These are phyloP conservation scores for Schizothecium vesticola DNA, from an alignment of 495 filamentous ascomycete genomes.

Conservation along the genomic window DNA sequence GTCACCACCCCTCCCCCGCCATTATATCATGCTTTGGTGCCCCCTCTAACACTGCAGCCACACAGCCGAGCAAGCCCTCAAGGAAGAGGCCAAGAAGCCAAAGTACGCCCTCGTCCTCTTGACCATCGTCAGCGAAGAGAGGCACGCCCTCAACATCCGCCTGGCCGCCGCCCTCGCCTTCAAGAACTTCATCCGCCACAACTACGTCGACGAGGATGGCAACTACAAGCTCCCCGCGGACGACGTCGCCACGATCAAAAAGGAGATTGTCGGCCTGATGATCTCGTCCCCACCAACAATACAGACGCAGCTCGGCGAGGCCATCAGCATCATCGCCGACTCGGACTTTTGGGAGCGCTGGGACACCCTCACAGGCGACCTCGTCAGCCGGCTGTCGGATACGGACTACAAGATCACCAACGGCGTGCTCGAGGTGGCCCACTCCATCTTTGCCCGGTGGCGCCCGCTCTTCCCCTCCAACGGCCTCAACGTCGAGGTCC, in stretches of 20 bases:
- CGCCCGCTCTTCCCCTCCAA: constrained; percentile 87
- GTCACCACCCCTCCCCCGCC: not conserved
- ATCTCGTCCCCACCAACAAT: constrained; percentile 80
- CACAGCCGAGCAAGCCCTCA: constrained; percentile 74
- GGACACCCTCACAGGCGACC: constrained; percentile 84
- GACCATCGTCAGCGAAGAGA: constrained; percentile 72
- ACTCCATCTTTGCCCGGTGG: constrained; percentile 97
- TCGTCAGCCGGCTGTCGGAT: constrained; percentile 77
- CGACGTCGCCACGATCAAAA: constrained; percentile 86
- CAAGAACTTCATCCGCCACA: constrained; percentile 94
- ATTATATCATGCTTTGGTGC: not conserved
- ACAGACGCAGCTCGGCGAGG: constrained; percentile 90
- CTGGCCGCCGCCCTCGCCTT: constrained; percentile 92
- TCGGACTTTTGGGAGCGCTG: constrained; percentile 95
- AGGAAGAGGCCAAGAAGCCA: constrained; percentile 68
- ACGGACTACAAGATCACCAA: constrained; percentile 77
- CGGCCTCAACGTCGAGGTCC: constrained; percentile 84
- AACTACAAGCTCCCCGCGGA: constrained; percentile 74
- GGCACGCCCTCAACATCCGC: constrained; percentile 65
- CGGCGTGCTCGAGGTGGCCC: constrained; percentile 92
- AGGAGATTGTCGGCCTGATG: constrained; percentile 93
- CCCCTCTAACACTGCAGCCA: constrained; percentile 16
- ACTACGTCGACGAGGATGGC: constrained; percentile 88
- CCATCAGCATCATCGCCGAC: constrained; percentile 93
- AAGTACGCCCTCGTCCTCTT: constrained; percentile 85